These are phyloP conservation scores for Xylaria hypoxylon DNA, from an alignment of 2,329 filamentous ascomycete species.

Conservation along the genomic window DNA sequence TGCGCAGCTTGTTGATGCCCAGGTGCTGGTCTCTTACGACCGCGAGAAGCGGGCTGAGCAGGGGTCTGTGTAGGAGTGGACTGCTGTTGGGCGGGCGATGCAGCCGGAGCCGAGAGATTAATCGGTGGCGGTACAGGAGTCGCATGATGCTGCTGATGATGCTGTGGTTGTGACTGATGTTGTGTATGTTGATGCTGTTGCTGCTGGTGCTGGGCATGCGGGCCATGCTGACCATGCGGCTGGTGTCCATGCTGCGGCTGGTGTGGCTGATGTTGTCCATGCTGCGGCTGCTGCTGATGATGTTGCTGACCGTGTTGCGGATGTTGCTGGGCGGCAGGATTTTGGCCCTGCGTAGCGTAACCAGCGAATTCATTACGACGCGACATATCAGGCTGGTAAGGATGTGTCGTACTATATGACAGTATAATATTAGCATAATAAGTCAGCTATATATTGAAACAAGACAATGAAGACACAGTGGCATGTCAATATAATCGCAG, in stretches of 20 bases:
- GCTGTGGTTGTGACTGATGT: slow-evolving; percentile 53
- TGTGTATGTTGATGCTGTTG: slow-evolving; percentile 54
- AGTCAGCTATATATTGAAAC: slow-evolving; percentile 39
- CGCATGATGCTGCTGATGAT: slow-evolving; percentile 52
- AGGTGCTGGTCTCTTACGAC: slow-evolving; percentile 52
- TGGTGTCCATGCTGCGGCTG: slow-evolving; percentile 48
- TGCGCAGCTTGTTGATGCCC: slow-evolving; percentile 42
- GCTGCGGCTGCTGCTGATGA: slow-evolving; percentile 52
- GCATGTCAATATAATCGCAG: slow-evolving; percentile 43
- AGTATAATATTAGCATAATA: slow-evolving; percentile 51
- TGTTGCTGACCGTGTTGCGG: slow-evolving; percentile 51
- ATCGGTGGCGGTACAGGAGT: slow-evolving; percentile 54
- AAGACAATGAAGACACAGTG: slow-evolving; percentile 18
- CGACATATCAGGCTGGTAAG: slow-evolving; percentile 65
- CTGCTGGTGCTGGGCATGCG: slow-evolving; percentile 53
- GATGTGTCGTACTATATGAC: slow-evolving; percentile 58
- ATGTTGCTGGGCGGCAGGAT: slow-evolving; percentile 52
- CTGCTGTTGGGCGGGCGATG: slow-evolving; percentile 51
- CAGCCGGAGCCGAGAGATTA: slow-evolving; percentile 50
- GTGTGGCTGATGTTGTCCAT: slow-evolving; percentile 54
- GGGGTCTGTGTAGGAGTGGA: slow-evolving; percentile 52
- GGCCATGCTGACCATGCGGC: slow-evolving; percentile 49
- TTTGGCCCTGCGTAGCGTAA: slow-evolving; percentile 47
- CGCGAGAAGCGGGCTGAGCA: slow-evolving; percentile 51
- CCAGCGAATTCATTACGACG: slow-evolving; percentile 58